phyloP scores from a whole-genome alignment of 306 rosid genomes.

The Boehmeria nivea region DNA sequence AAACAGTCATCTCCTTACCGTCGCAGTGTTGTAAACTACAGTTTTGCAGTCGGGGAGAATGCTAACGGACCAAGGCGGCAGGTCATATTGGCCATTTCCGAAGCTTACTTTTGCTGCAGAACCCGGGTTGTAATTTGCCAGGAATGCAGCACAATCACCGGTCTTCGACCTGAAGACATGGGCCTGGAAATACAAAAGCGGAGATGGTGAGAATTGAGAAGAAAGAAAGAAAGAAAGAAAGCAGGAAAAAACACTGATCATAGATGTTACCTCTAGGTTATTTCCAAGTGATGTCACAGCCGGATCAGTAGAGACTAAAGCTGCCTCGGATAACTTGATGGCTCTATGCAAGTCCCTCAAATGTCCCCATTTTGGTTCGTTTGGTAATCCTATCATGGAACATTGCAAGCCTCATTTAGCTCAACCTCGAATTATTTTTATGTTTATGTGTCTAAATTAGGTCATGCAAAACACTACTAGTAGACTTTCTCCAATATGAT shows the following conservation, averaged over 20 bases:
- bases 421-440: background rate
- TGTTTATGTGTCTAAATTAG: background rate
- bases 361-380: slow-evolving; percentile 96
- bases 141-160: slow-evolving; percentile 76
- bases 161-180: slow-evolving; percentile 56
- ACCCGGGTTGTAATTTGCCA: slow-evolving; percentile 62
- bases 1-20: slow-evolving; percentile 34
- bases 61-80: slow-evolving; percentile 93
- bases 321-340: slow-evolving; percentile 66
- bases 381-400: slow-evolving; percentile 48
- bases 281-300: slow-evolving; percentile 56
- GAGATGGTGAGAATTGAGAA: slow-evolving; percentile 8
- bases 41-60: slow-evolving; percentile 92
- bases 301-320: slow-evolving; percentile 66
- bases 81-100: slow-evolving; percentile 53
- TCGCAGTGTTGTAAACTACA: slow-evolving; percentile 79
- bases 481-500: slow-evolving; percentile 3
- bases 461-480: background rate
- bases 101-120: slow-evolving; percentile 49
- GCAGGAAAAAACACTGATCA: background rate
- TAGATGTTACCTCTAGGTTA: slow-evolving; percentile 52
- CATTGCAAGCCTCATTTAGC: too few relatives aligned
- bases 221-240: background rate
- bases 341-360: slow-evolving; percentile 77
- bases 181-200: slow-evolving; percentile 37